Conservation (phyloP, 176 grass and related monocot genomes). For the Chloris gayana region DNA sequence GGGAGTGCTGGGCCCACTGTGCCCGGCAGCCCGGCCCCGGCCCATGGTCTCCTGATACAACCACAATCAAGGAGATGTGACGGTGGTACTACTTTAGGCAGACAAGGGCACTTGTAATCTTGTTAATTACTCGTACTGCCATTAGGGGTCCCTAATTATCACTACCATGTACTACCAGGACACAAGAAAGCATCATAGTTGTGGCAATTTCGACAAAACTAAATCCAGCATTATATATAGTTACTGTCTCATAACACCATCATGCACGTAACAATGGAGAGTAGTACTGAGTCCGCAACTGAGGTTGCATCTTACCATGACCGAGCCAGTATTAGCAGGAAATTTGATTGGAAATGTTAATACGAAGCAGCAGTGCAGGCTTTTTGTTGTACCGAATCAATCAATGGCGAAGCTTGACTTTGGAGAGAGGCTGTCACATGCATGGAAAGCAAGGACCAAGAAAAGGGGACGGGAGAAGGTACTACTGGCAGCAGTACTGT, state of each 20-base stretch:
- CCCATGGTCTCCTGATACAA: slow-evolving; percentile 21
- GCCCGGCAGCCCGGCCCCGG: not conserved
- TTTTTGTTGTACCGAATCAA: slow-evolving; percentile 33
- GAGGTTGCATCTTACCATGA: too few species aligned
- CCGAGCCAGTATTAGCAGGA: too few species aligned
- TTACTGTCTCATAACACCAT: too few species aligned
- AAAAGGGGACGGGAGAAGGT: not conserved
- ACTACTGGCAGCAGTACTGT: not conserved
- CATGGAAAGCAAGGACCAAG: slow-evolving; percentile 10
- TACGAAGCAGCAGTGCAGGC: too few species aligned
- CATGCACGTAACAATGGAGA: too few species aligned
- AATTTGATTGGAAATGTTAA: too few species aligned
- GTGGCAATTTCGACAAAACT: too few species aligned
- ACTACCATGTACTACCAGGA: not conserved
- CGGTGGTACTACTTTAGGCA: not conserved
- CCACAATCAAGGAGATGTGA: not conserved
- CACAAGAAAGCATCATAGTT: not conserved
- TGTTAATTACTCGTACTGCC: too few species aligned
- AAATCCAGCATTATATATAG: too few species aligned
- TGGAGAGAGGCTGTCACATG: not conserved
- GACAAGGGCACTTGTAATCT: not conserved
- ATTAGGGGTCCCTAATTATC: not conserved
- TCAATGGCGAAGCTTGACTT: slow-evolving; percentile 38
- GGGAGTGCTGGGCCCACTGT: not conserved
- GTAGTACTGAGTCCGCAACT: too few species aligned